Conservation (phyloP, 2,329 filamentous ascomycete species). For the Fusarium decemcellulare region DNA sequence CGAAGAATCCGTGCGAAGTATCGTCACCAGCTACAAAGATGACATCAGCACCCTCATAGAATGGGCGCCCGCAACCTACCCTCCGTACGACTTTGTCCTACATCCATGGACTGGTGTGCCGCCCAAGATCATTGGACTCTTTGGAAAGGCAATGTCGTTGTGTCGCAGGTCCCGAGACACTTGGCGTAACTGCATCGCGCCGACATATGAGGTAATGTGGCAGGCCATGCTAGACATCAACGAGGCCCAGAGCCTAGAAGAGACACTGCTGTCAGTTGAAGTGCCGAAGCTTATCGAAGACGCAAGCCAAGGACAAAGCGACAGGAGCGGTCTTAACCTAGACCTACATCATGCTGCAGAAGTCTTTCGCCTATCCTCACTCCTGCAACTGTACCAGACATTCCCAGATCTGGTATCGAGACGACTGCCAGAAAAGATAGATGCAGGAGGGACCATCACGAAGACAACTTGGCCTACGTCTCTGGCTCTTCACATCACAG, state of each 20-base stretch:
- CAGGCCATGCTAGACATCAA: slow-evolving; percentile 39
- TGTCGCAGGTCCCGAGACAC: slow-evolving; percentile 37
- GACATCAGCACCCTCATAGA: slow-evolving; percentile 38
- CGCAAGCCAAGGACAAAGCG: not conserved
- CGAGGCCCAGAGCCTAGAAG: slow-evolving; percentile 36
- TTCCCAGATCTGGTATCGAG: slow-evolving; percentile 52
- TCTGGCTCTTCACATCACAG: slow-evolving; percentile 29
- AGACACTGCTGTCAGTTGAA: slow-evolving; percentile 31
- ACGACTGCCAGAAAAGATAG: slow-evolving; percentile 43
- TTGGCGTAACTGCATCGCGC: slow-evolving; percentile 35
- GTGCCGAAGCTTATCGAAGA: slow-evolving; percentile 25
- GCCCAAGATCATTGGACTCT: slow-evolving; percentile 33
- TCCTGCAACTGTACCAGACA: slow-evolving; percentile 57
- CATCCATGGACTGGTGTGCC: slow-evolving; percentile 41
- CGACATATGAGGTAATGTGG: slow-evolving; percentile 39
- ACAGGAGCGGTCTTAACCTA: slow-evolving; percentile 6
- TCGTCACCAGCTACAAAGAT: slow-evolving; percentile 35
- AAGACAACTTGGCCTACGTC: slow-evolving; percentile 32
- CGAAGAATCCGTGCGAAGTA: slow-evolving; percentile 38
- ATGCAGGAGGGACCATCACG: slow-evolving; percentile 8
- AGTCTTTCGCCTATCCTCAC: slow-evolving; percentile 53
- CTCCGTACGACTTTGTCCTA: slow-evolving; percentile 31
- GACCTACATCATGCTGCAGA: slow-evolving; percentile 54
- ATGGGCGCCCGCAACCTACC: slow-evolving; percentile 22
- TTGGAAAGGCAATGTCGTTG: slow-evolving; percentile 39